phyloP scores from a whole-genome alignment of 495 filamentous ascomycete species.

The Hypoxylon crocopeplum region DNA sequence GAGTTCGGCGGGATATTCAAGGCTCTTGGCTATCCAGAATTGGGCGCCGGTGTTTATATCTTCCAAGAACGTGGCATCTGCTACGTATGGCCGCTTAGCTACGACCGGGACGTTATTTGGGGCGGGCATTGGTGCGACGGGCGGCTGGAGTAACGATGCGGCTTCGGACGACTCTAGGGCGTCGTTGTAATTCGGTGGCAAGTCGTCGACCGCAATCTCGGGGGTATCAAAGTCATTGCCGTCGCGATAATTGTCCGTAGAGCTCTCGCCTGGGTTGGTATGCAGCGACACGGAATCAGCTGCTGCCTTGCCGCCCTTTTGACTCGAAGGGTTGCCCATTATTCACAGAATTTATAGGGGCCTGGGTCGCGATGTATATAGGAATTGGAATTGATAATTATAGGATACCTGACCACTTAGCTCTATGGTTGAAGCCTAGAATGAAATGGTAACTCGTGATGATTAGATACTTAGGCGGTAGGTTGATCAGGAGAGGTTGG shows the following conservation, averaged over 20 bases:
- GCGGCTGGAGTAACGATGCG: constrained; percentile 24
- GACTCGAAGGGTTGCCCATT: constrained; percentile 27
- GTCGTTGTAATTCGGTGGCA: constrained; percentile 39
- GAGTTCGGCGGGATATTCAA: constrained; percentile 53
- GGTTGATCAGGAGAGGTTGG: too few species aligned
- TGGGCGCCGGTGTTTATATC: constrained; percentile 43
- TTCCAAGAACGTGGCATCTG: constrained; percentile 19
- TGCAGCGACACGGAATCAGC: constrained; percentile 33
- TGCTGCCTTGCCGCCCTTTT: constrained; percentile 2
- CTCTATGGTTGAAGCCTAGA: too few species aligned
- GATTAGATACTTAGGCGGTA: too few species aligned
- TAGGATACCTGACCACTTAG: too few species aligned
- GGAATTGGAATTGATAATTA: too few species aligned
- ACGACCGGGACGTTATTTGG: background rate
- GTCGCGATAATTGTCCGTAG: constrained; percentile 18
- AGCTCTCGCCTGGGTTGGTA: constrained; percentile 33
- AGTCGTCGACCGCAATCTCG: constrained; percentile 31
- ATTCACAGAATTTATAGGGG: too few species aligned
- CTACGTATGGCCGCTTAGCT: constrained; percentile 10
- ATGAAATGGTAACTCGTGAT: too few species aligned
- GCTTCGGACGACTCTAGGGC: constrained; percentile 18
- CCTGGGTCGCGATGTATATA: too few species aligned
- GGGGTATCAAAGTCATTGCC: constrained; percentile 29
- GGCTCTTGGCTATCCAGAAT: constrained; percentile 44
- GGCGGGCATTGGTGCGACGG: background rate